These are phyloP conservation scores for Collariella sp. DNA, from an alignment of 495 filamentous ascomycete genomes.

Conservation along the genomic window DNA sequence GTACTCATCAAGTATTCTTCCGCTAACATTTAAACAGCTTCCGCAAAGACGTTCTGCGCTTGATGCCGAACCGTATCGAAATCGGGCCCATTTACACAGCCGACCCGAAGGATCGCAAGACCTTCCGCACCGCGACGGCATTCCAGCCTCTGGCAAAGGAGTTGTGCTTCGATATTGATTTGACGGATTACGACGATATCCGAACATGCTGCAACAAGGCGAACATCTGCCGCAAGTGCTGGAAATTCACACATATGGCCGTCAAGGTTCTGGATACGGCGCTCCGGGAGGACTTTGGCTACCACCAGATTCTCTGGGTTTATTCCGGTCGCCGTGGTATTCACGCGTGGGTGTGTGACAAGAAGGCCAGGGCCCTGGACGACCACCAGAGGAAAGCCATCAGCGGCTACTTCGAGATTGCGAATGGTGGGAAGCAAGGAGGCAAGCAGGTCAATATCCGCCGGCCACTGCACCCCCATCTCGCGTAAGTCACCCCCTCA, in stretches of 20 bases:
- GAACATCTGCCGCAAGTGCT: constrained; percentile 89
- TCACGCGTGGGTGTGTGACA: constrained; percentile 98
- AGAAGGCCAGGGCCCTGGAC: constrained; percentile 69
- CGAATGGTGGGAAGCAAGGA: constrained; percentile 72
- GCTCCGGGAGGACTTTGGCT: constrained; percentile 87
- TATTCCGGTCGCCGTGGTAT: constrained; percentile 94
- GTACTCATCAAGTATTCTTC: background rate
- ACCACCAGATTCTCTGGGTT: constrained; percentile 94
- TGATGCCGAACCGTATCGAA: constrained; percentile 90
- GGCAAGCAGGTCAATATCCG: constrained; percentile 83
- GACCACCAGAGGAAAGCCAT: constrained; percentile 76
- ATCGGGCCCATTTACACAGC: constrained; percentile 92
- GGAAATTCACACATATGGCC: constrained; percentile 94
- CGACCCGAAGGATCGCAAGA: constrained; percentile 90
- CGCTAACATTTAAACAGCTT: constrained; percentile 43
- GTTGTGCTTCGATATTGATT: constrained; percentile 96
- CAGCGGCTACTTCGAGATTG: constrained; percentile 77
- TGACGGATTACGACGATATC: constrained; percentile 97
- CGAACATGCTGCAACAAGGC: constrained; percentile 90
- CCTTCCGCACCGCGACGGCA: constrained; percentile 59
- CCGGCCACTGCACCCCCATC: constrained; percentile 82
- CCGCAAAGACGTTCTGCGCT: constrained; percentile 78
- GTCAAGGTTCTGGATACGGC: constrained; percentile 86
- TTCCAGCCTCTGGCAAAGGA: constrained; percentile 81
- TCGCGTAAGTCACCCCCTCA: constrained; percentile 44